Evolutionary conservation across 345 rosid genomes (phyloP).

Genomic region (Melaleuca alternifolia): DNA sequence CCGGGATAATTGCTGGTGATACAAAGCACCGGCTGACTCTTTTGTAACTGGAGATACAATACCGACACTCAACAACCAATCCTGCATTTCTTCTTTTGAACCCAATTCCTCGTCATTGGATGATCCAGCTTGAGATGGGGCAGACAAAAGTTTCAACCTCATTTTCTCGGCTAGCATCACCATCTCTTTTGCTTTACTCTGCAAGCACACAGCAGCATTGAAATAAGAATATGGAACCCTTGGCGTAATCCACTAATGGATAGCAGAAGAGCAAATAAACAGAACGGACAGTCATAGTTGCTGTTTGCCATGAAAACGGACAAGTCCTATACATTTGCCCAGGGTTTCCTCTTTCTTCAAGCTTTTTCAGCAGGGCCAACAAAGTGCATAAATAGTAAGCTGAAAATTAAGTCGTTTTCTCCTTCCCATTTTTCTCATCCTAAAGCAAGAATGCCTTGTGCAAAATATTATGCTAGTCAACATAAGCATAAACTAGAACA

Average conservation of each 20-base stretch:
- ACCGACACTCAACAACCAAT: slow-evolving; percentile 93
- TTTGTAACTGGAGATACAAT: slow-evolving; percentile 91
- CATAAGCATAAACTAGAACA: not conserved
- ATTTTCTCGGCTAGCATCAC: slow-evolving; percentile 85
- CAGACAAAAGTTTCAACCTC: slow-evolving; percentile 83
- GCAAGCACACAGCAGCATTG: not conserved
- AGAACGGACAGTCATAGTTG: not conserved
- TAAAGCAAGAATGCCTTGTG: not conserved
- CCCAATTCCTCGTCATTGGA: slow-evolving; percentile 80
- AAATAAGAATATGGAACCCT: not conserved
- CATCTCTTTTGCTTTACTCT: slow-evolving; percentile 96
- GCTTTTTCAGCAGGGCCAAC: not conserved
- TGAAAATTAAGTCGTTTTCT: not conserved
- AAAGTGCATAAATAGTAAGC: not conserved
- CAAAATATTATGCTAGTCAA: not conserved
- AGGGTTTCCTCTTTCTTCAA: not conserved
- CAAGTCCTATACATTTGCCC: not conserved
- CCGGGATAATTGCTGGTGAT: slow-evolving; percentile 84
- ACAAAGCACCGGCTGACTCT: slow-evolving; percentile 92
- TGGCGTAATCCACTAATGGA: not conserved
- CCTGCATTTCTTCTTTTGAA: slow-evolving; percentile 92
- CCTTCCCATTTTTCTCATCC: not conserved
- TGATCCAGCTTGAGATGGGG: slow-evolving; percentile 38
- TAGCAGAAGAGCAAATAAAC: not conserved
- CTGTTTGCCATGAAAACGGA: not conserved